phyloP scores from a whole-genome alignment of 2,329 filamentous ascomycete genomes.

The Biscogniauxia mediterranea region DNA sequence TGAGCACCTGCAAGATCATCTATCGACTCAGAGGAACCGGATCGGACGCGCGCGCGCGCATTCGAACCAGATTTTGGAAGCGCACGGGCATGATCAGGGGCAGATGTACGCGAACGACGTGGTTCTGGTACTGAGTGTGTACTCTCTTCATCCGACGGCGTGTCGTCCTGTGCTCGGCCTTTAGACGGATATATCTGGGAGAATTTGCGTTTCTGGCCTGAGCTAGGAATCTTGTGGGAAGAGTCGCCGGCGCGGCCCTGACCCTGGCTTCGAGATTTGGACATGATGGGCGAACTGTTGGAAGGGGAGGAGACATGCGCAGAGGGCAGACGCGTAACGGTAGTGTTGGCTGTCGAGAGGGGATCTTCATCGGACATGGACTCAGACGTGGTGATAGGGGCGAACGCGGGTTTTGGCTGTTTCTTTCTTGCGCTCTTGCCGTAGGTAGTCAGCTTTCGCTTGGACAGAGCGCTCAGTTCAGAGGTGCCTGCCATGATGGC shows the following conservation, averaged over 20 bases:
- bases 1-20: slow-evolving; percentile 17
- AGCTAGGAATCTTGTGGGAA: slow-evolving; percentile 11
- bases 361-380: slow-evolving; percentile 31
- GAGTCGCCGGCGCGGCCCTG: slow-evolving; percentile 11
- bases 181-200: slow-evolving; percentile 28
- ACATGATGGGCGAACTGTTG: slow-evolving; percentile 12
- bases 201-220: slow-evolving; percentile 32
- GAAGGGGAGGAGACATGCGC: slow-evolving; percentile 21
- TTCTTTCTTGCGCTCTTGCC: slow-evolving; percentile 27
- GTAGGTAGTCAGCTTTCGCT: slow-evolving; percentile 29
- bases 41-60: slow-evolving; percentile 14
- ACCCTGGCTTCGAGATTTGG: slow-evolving; percentile 12
- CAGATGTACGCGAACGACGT: slow-evolving; percentile 24
- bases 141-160: slow-evolving; percentile 14
- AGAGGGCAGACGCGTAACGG: slow-evolving; percentile 18
- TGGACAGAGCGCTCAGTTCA: slow-evolving; percentile 27
- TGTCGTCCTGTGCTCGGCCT: slow-evolving; percentile 18
- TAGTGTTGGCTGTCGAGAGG: slow-evolving; percentile 20
- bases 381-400: slow-evolving; percentile 23
- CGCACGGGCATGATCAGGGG: slow-evolving; percentile 11
- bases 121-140: slow-evolving; percentile 15
- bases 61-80: slow-evolving; percentile 6
- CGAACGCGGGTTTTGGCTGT: slow-evolving; percentile 26
- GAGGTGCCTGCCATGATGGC: slow-evolving; percentile 24
- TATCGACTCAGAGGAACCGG: slow-evolving; percentile 21